Evolutionary conservation across 495 filamentous ascomycete genomes (phyloP).

Genomic region (Sphaerosporella brunnea): DNA sequence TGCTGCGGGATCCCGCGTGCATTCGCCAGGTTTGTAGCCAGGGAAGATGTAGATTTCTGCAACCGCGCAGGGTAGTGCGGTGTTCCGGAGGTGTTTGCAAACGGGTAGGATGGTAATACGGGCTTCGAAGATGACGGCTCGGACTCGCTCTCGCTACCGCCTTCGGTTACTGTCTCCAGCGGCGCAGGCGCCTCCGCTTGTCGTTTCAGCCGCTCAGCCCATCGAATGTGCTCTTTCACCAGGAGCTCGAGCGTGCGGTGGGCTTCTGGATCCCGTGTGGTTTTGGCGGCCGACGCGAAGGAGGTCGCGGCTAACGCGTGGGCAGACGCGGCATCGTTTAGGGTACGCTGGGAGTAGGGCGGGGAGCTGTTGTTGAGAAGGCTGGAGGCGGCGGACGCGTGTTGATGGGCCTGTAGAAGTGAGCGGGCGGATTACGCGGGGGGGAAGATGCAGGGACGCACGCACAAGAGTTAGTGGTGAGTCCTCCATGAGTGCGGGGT

Average conservation of each 20-base stretch:
- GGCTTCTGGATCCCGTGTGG: conserved; percentile 63
- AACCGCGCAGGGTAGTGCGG: conserved; percentile 42
- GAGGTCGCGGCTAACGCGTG: conserved; percentile 80
- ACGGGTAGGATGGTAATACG: conserved; percentile 17
- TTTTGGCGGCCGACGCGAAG: conserved; percentile 63
- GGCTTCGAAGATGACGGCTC: background rate
- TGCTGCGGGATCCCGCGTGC: conserved; percentile 68
- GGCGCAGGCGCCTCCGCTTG: conserved; percentile 14
- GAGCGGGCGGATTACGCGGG: background rate
- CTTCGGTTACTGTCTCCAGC: background rate
- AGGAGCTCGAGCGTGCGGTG: conserved; percentile 66
- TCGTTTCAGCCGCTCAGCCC: conserved; percentile 15
- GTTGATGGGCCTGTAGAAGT: conserved; percentile 56
- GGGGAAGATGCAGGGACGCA: conserved; percentile 8
- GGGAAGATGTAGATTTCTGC: conserved; percentile 48
- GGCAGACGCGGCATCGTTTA: conserved; percentile 56
- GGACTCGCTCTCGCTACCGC: background rate
- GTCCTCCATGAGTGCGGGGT: too few relatives aligned
- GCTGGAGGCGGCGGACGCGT: conserved; percentile 61
- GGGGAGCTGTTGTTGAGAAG: conserved; percentile 35
- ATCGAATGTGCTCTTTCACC: conserved; percentile 43
- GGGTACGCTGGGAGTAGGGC: conserved; percentile 50
- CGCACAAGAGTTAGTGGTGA: conserved; percentile 19
- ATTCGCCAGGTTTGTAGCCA: conserved; percentile 78
- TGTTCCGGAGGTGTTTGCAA: conserved; percentile 32